phyloP scores from a whole-genome alignment of 1,284 basidiomycete genomes.

The Puccinia triticina region DNA sequence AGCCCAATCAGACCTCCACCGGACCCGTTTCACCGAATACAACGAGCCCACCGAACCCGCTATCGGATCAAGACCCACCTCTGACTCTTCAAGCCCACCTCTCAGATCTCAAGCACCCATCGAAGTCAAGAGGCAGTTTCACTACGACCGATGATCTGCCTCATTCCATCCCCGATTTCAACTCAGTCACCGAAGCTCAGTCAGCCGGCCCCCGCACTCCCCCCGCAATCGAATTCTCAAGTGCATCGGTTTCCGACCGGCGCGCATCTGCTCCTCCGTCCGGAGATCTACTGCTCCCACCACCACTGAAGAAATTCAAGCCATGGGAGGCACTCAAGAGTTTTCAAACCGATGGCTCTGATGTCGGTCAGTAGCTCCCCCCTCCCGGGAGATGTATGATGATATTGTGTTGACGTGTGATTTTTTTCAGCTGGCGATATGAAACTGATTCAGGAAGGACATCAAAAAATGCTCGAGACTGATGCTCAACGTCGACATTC shows the following conservation, averaged over 20 bases:
- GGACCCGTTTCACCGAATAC: neutral
- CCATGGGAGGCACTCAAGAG: slow-evolving; percentile 50
- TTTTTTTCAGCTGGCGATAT: slow-evolving; percentile 28
- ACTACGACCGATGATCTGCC: neutral
- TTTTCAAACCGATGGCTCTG: slow-evolving; percentile 42
- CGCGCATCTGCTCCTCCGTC: slow-evolving; percentile 2
- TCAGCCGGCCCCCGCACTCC: neutral
- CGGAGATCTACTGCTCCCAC: neutral
- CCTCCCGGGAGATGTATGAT: neutral
- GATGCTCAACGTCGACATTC: neutral
- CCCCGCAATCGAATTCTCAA: slow-evolving; percentile 1
- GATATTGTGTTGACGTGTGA: neutral
- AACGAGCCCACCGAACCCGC: neutral
- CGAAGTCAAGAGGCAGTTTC: slow-evolving; percentile 14
- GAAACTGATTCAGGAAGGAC: slow-evolving; percentile 44
- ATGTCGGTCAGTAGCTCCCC: slow-evolving; percentile 29
- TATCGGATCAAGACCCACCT: neutral
- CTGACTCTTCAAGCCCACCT: slow-evolving; percentile 18
- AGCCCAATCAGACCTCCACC: slow-evolving; percentile 6
- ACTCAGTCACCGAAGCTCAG: slow-evolving; percentile 10
- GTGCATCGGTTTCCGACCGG: slow-evolving; percentile 3
- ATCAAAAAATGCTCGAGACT: neutral
- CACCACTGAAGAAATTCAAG: slow-evolving; percentile 40
- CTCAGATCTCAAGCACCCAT: neutral
- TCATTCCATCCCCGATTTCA: slow-evolving; percentile 14